Conservation (phyloP, 202 grass and related monocot species). For the Bolboschoenoplectus hybrid region DNA sequence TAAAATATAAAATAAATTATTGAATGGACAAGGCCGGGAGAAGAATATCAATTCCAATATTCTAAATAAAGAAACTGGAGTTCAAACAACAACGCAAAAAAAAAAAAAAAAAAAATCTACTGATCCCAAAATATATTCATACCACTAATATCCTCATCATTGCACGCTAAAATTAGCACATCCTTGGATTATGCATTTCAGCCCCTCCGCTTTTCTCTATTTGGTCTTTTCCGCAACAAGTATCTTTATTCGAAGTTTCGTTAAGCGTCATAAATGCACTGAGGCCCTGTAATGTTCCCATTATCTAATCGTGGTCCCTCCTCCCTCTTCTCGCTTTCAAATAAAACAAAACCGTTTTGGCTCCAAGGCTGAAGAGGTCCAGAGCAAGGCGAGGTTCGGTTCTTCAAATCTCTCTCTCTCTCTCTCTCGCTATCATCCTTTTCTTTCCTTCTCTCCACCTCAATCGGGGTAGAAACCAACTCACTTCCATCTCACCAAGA, state of each 20-base stretch:
- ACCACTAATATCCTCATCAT: not conserved
- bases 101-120: not conserved
- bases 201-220: not conserved
- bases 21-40: not conserved
- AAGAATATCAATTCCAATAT: not conserved
- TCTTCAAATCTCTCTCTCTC: not conserved
- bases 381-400: not conserved
- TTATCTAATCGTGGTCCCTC: not conserved
- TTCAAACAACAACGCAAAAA: not conserved
- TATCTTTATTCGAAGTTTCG: too few relatives aligned
- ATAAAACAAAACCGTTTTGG: not conserved
- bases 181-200: not conserved
- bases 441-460: not conserved
- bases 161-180: not conserved
- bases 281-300: not conserved
- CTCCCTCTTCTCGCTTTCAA: constrained; percentile 22
- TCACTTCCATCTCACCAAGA: constrained; percentile 16
- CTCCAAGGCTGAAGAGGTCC: not conserved
- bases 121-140: not conserved
- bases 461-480: not conserved
- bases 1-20: not conserved
- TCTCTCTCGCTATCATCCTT: not conserved
- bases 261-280: constrained; percentile 26
- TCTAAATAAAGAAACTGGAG: not conserved
- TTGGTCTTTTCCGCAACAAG: too few relatives aligned